Evolutionary conservation across 176 grass and related monocot species (phyloP), one percentile per base, ranked within the genome.

Genomic region (Poa pratensis): DNA sequence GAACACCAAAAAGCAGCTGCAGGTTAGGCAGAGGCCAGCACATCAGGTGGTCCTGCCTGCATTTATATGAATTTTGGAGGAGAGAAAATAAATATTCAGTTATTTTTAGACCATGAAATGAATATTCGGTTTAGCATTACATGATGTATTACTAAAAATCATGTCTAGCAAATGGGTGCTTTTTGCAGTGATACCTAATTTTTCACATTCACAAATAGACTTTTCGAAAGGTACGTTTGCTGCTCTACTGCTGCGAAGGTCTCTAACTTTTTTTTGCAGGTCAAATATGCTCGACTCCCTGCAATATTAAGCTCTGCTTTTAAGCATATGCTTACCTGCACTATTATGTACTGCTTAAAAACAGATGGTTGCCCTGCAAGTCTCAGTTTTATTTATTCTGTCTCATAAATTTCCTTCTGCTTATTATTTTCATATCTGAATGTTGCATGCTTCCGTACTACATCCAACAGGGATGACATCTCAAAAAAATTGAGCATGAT

Each of bases 11-110:
- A 73, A 26, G 70, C 12, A 73, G 70, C 1, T 27, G 6, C 23
- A 18, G 70, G 22, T 50, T 74, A 74, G 70, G 70, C 71, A 51
- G 7, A 68, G 30, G 32, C 0, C 3, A 3, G 65, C 65, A 68
- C 71, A 51, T 74, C 71, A 73, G 70, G 70, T 17, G 23, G 71
- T 74, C 71, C 45, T 74, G 71, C 24, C 3, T 9, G 23, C 71
- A 28, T 10, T 17, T 18, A 28, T 27, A 74, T 50, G 18, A 32
- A 51, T n/a, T 80, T 19, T 19, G 22, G 35, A 62, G 77, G 59
- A 51, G 7, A 80, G 1, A 27, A 80, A 65, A 80, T 20, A 32
- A 52, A 52, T 53, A 50, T 20, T 53, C 4, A 32, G 12, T 46
- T 22, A 22, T 43, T 46, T 43, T 2, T 14, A 66, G 28, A 16